A percentile compares a stretch with the other conserved stretches of the same genome.
Evolutionary conservation across 176 grass and related monocot species (phyloP).

Genomic region (Thinopyrum elongatum): DNA sequence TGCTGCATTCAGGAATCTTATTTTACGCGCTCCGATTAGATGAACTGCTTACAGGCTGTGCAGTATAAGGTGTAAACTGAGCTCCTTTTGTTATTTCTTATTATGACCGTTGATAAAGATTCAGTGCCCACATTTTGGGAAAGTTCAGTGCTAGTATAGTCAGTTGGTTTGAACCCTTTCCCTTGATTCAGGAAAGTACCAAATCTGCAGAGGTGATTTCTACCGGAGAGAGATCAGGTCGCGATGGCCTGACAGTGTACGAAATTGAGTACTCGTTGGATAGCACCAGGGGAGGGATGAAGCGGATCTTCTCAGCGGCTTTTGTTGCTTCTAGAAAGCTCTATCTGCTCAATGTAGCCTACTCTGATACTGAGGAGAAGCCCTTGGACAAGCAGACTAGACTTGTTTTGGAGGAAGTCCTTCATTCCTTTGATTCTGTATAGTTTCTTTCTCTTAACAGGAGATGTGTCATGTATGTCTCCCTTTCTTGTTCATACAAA

Average conservation of each 20-base stretch:
- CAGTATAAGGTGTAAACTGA: not conserved
- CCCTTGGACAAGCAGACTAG: slow-evolving; percentile 63
- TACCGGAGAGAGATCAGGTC: slow-evolving; percentile 62
- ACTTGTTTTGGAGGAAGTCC: slow-evolving; percentile 67
- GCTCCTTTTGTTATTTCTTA: not conserved
- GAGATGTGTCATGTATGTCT: not conserved
- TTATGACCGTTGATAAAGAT: not conserved
- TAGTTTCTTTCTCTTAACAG: slow-evolving; percentile 31
- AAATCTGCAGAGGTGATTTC: slow-evolving; percentile 60
- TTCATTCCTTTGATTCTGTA: slow-evolving; percentile 88
- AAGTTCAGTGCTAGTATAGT: not conserved
- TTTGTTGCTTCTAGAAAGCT: slow-evolving; percentile 88
- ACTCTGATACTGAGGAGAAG: slow-evolving; percentile 64
- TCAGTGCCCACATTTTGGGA: not conserved
- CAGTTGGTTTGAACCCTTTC: slow-evolving; percentile 16
- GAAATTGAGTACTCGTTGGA: slow-evolving; percentile 83
- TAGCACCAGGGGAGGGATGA: slow-evolving; percentile 91
- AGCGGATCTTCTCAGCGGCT: slow-evolving; percentile 72
- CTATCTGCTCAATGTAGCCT: slow-evolving; percentile 79
- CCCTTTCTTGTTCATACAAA: not conserved
- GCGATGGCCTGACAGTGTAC: slow-evolving; percentile 55
- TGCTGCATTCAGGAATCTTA: not conserved
- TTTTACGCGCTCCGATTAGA: not conserved
- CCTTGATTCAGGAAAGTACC: slow-evolving; percentile 71
- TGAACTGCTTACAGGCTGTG: not conserved